These are phyloP conservation scores for Fusarium sororula DNA, from an alignment of 2,329 filamentous ascomycete genomes.

Conservation along the genomic window DNA sequence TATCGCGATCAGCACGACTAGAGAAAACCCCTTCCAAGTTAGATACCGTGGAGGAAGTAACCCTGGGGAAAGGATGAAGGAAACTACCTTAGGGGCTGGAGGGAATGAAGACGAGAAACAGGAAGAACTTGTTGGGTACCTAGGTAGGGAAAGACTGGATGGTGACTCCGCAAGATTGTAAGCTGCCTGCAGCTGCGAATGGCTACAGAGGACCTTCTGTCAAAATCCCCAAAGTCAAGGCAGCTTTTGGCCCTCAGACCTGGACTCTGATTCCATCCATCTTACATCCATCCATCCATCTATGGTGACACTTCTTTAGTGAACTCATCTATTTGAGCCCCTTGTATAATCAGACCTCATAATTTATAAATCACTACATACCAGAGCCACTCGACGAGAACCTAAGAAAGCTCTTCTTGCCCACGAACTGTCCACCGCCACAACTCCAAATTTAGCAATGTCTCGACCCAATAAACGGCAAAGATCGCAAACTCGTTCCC, in stretches of 20 bases:
- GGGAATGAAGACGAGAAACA: not conserved
- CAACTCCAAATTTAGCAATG: not conserved
- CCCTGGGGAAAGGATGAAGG: rapidly evolving
- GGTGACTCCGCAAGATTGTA: not conserved
- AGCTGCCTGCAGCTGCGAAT: not conserved
- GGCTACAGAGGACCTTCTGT: not conserved
- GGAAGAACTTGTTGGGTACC: not conserved
- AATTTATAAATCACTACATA: not conserved
- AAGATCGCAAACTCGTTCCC: no score
- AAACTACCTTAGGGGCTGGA: not conserved
- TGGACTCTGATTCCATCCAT: not conserved
- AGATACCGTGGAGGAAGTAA: not conserved
- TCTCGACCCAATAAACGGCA: rapidly evolving
- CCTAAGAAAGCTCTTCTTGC: not conserved
- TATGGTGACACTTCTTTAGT: not conserved
- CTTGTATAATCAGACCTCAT: not conserved
- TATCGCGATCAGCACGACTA: not conserved
- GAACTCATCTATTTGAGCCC: not conserved
- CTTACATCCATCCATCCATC: not conserved
- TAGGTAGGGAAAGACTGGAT: not conserved
- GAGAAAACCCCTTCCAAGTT: not conserved
- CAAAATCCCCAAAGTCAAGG: rapidly evolving
- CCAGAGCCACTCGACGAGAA: not conserved
- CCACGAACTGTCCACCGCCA: not conserved
- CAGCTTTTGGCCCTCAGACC: not conserved